Conservation (phyloP, 1,139 yeast species). For the Eremothecium coryli region DNA sequence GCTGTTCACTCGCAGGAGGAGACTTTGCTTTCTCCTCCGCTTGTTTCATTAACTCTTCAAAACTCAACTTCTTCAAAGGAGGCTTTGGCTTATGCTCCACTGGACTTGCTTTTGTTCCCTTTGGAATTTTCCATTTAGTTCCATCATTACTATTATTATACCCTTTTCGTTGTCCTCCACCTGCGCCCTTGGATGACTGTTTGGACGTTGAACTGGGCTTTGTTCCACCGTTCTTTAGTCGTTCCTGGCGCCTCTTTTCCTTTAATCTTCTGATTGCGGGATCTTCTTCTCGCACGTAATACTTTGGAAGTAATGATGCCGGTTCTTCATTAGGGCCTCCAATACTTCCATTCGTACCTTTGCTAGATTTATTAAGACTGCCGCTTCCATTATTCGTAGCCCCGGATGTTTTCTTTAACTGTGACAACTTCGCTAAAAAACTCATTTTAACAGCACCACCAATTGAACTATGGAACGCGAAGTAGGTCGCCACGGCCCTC, state of each 20-base stretch:
- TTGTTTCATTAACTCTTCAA: conserved; percentile 59
- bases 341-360: neutral
- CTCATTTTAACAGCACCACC: conserved; percentile 13
- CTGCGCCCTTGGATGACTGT: conserved; percentile 7
- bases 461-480: no score
- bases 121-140: conserved; percentile 16
- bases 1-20: conserved; percentile 3
- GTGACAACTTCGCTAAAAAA: conserved; percentile 20
- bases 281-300: conserved; percentile 30
- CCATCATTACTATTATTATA: conserved; percentile 11
- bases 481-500: no score
- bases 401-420: conserved; percentile 14
- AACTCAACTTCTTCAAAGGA: conserved; percentile 44
- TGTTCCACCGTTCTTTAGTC: conserved; percentile 12
- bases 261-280: conserved; percentile 47
- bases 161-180: conserved; percentile 14
- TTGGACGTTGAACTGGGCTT: conserved; percentile 2
- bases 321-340: neutral
- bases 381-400: neutral
- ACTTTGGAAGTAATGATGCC: conserved; percentile 17
- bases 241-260: conserved; percentile 53
- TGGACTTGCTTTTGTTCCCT: conserved; percentile 7
- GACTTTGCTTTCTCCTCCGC: conserved; percentile 45
- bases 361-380: neutral
- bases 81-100: conserved; percentile 18